Conservation (phyloP, 306 rosid genomes). For the Rubus idaeus region DNA sequence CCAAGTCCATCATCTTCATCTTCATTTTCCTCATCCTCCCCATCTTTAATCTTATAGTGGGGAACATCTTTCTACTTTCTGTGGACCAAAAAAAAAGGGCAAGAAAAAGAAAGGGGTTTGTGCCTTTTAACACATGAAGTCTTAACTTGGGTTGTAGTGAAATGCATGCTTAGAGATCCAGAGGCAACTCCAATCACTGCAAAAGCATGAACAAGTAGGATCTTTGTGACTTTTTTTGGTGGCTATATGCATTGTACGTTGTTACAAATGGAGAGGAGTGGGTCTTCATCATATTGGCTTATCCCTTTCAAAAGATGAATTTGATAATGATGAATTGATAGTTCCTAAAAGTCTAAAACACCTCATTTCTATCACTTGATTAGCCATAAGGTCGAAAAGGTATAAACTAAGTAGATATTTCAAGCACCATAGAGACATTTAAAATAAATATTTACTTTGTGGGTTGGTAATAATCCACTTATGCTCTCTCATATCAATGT, state of each 20-base stretch:
- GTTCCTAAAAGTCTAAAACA: not conserved
- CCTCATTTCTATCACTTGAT: not conserved
- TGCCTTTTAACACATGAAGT: slow-evolving; percentile 6
- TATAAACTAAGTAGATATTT: not conserved
- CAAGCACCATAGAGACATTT: no score
- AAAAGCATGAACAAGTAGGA: not conserved
- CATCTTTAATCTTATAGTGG: slow-evolving; percentile 3
- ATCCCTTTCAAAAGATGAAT: not conserved
- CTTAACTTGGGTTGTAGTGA: not conserved
- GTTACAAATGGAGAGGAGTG: not conserved
- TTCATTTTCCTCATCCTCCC: no score
- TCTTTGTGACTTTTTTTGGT: not conserved
- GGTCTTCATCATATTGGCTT: slow-evolving; percentile 3
- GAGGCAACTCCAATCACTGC: not conserved
- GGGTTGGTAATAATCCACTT: no score
- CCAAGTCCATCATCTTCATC: not conserved
- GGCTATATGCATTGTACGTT: not conserved
- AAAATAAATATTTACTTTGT: no score
- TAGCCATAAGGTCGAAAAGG: no score
- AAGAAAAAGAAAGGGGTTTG: not conserved
- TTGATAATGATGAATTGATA: not conserved
- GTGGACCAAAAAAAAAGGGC: not conserved
- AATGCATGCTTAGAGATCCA: not conserved
- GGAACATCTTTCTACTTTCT: not conserved
- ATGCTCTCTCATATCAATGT: no score